Conservation (phyloP, 2,329 filamentous ascomycete species). For the Aphanocladium album region DNA sequence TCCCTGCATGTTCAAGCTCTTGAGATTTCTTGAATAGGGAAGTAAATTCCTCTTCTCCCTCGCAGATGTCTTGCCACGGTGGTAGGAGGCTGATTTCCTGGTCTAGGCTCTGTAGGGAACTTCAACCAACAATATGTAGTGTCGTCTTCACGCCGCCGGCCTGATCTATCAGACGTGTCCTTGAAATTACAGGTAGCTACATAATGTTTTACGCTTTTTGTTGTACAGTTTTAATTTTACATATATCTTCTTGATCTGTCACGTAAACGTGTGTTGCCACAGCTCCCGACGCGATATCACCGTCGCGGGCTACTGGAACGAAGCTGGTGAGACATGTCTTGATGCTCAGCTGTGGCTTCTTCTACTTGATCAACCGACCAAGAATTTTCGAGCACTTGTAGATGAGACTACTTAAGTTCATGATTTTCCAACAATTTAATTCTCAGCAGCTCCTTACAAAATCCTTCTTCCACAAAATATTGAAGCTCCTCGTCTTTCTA, state of each 20-base stretch:
- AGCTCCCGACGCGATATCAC: not conserved
- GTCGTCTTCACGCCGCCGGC: too few relatives aligned
- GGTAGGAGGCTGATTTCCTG: not conserved
- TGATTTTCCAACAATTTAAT: not conserved
- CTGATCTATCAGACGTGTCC: too few relatives aligned
- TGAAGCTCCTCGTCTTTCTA: not conserved
- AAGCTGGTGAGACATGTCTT: not conserved
- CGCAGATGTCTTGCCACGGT: not conserved
- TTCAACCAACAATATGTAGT: too few relatives aligned
- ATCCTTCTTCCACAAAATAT: not conserved
- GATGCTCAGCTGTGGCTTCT: not conserved
- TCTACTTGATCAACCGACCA: not conserved
- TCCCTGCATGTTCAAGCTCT: not conserved
- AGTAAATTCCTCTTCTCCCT: not conserved
- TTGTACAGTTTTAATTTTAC: too few relatives aligned
- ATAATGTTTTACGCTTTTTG: too few relatives aligned
- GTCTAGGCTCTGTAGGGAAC: too few relatives aligned
- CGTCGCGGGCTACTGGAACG: not conserved
- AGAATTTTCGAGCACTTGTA: not conserved
- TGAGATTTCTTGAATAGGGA: not conserved
- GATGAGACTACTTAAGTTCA: not conserved
- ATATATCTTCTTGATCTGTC: too few relatives aligned
- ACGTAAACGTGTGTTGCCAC: too few relatives aligned
- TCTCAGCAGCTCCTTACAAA: not conserved
- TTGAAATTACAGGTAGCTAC: too few relatives aligned